These are phyloP conservation scores for Chlamydomonas sp. DNA, from an alignment of 139 green algal genomes.

Conservation along the genomic window DNA sequence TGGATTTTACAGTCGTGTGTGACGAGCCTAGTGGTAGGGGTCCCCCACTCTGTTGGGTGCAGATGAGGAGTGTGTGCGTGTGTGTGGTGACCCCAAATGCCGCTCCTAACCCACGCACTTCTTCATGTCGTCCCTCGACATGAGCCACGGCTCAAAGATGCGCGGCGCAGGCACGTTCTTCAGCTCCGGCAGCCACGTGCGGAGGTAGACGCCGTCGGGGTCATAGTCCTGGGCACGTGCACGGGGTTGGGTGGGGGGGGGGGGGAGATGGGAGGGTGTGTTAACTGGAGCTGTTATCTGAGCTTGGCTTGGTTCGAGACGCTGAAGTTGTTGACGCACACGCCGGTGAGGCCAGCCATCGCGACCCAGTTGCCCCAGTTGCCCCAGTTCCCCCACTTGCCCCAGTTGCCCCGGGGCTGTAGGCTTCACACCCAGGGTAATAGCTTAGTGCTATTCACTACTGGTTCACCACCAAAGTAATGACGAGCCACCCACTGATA, in stretches of 20 bases:
- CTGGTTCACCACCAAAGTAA: not conserved
- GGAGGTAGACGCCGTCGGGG: constrained; percentile 77
- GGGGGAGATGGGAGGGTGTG: no score
- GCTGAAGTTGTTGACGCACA: constrained; percentile 91
- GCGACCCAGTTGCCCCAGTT: constrained; percentile 96
- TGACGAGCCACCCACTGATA: no score
- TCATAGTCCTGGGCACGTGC: constrained; percentile 91
- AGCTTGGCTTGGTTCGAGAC: constrained; percentile 78
- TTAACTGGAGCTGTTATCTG: not conserved
- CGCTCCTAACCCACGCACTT: constrained; percentile 14
- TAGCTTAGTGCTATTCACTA: not conserved
- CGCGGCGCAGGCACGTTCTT: constrained; percentile 46
- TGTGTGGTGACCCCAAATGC: no score
- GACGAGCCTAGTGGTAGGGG: no score
- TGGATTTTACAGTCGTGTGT: no score
- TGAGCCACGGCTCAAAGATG: constrained; percentile 76
- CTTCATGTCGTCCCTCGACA: constrained; percentile 57
- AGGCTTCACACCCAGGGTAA: not conserved
- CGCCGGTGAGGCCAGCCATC: constrained; percentile 61
- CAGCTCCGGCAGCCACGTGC: constrained; percentile 85
- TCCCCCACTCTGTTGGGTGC: no score
- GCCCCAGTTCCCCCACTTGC: no score
- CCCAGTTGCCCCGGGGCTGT: no score
- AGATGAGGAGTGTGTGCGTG: no score
- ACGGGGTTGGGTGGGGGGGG: no score